phyloP scores from a whole-genome alignment of 2,329 filamentous ascomycete genomes.

The Aspergillus bombycis region DNA sequence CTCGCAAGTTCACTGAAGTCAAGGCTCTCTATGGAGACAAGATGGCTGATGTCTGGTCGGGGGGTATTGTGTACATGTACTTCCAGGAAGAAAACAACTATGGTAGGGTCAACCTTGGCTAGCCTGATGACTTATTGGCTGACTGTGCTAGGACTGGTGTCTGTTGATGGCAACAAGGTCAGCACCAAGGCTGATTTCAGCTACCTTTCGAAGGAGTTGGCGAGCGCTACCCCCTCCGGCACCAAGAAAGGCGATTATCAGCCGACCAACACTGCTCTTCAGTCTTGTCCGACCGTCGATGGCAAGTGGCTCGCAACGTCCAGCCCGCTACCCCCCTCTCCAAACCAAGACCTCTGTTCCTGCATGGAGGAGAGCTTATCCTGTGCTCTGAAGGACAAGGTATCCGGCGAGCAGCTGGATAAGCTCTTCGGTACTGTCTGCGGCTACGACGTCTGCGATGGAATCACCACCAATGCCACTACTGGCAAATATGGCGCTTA shows the following conservation, averaged over 20 bases:
- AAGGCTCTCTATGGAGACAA: conserved; percentile 72
- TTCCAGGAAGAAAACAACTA: conserved; percentile 88
- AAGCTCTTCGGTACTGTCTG: conserved; percentile 65
- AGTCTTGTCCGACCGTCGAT: conserved; percentile 68
- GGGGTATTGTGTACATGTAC: conserved; percentile 98
- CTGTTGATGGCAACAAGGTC: conserved; percentile 67
- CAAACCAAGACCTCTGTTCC: conserved; percentile 74
- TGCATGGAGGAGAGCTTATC: conserved; percentile 77
- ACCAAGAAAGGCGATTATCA: conserved; percentile 69
- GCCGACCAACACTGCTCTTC: conserved; percentile 68
- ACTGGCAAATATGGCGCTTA: conserved; percentile 49
- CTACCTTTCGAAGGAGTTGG: conserved; percentile 69
- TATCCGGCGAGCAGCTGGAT: conserved; percentile 62
- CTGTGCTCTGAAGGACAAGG: conserved; percentile 65
- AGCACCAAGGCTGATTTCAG: conserved; percentile 73
- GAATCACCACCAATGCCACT: conserved; percentile 44
- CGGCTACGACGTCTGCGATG: conserved; percentile 43
- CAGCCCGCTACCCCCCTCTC: conserved; percentile 73
- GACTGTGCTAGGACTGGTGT: conserved; percentile 41
- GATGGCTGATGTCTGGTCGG: conserved; percentile 86
- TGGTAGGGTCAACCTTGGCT: conserved; percentile 52
- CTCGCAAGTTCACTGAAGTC: conserved; percentile 83
- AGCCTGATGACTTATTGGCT: background rate
- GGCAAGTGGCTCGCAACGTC: conserved; percentile 67
- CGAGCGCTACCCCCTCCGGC: conserved; percentile 65